Conservation (phyloP, 1,284 basidiomycete species). For the Cerioporus squamosus region DNA sequence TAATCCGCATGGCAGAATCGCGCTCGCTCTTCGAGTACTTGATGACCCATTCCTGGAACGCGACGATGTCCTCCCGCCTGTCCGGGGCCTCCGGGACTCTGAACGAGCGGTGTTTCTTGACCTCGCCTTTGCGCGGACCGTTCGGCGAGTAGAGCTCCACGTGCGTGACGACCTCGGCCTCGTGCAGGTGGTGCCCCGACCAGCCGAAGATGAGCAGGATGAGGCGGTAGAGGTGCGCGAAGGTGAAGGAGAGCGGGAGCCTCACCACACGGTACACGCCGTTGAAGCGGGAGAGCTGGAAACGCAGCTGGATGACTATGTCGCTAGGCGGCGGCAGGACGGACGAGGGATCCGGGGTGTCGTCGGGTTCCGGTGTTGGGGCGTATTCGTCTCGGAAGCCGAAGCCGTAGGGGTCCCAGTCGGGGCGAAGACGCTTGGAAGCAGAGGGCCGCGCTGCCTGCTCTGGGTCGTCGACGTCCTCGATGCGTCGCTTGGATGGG, state of each 20-base stretch:
- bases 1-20: constrained; percentile 26
- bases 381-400: too few species aligned
- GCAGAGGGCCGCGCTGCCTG: too few species aligned
- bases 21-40: constrained; percentile 1
- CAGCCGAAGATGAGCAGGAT: constrained; percentile 43
- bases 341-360: not conserved
- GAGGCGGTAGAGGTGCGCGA: constrained; percentile 40
- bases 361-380: too few species aligned
- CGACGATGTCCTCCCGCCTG: constrained; percentile 12
- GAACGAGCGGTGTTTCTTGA: constrained; percentile 35
- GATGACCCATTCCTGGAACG: constrained; percentile 4
- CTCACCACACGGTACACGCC: constrained; percentile 36
- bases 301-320: constrained; percentile 34
- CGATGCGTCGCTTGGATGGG: too few species aligned
- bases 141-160: constrained; percentile 30
- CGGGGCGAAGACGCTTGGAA: too few species aligned
- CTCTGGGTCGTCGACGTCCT: too few species aligned
- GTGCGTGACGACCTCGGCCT: constrained; percentile 31
- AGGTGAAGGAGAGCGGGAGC: constrained; percentile 39
- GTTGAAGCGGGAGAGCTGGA: constrained; percentile 36
- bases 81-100: constrained; percentile 25
- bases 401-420: too few species aligned
- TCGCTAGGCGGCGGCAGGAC: constrained; percentile 5
- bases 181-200: constrained; percentile 35
- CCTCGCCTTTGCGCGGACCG: constrained; percentile 29